Conservation (phyloP, 2,329 filamentous ascomycete species). For the Aspergillaceae sp. region DNA sequence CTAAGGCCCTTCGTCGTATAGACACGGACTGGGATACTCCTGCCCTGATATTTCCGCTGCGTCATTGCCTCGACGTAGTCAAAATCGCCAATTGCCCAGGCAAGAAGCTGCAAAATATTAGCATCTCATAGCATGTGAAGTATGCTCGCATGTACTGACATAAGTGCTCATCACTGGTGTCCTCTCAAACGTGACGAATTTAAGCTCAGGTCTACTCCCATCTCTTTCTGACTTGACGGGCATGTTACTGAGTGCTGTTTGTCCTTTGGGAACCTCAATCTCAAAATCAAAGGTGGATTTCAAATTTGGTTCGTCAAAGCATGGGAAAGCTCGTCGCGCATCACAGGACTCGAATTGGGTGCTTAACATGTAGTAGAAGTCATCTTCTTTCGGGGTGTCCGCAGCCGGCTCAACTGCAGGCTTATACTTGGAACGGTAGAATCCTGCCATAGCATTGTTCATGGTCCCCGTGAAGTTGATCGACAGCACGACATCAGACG, state of each 20-base stretch:
- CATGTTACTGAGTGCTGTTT: slow-evolving; percentile 92
- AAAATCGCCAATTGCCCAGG: slow-evolving; percentile 94
- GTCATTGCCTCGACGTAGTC: slow-evolving; percentile 93
- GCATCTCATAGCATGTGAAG: not conserved
- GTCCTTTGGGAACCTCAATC: slow-evolving; percentile 81
- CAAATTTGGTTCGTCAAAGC: slow-evolving; percentile 94
- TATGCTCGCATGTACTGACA: slow-evolving; percentile 32
- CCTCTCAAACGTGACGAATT: slow-evolving; percentile 67
- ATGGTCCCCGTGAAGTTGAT: slow-evolving; percentile 73
- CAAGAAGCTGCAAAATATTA: slow-evolving; percentile 56
- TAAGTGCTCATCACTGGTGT: slow-evolving; percentile 87
- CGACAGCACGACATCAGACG: slow-evolving; percentile 58
- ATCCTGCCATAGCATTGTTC: slow-evolving; percentile 87
- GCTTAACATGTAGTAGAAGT: slow-evolving; percentile 68
- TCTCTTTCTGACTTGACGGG: slow-evolving; percentile 65
- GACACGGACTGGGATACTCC: slow-evolving; percentile 82
- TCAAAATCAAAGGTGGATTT: slow-evolving; percentile 94
- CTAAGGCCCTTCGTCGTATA: slow-evolving; percentile 94
- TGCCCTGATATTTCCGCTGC: slow-evolving; percentile 80
- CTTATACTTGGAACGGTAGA: slow-evolving; percentile 92
- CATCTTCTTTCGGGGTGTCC: slow-evolving; percentile 65
- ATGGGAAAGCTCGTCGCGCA: slow-evolving; percentile 88
- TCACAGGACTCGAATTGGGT: slow-evolving; percentile 98
- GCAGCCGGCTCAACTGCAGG: slow-evolving; percentile 61
- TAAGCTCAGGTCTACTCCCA: slow-evolving; percentile 57